These are phyloP conservation scores for Pilobolus umbonatus DNA, from an alignment of 192 early-diverging fungal genomes.

Conservation along the genomic window DNA sequence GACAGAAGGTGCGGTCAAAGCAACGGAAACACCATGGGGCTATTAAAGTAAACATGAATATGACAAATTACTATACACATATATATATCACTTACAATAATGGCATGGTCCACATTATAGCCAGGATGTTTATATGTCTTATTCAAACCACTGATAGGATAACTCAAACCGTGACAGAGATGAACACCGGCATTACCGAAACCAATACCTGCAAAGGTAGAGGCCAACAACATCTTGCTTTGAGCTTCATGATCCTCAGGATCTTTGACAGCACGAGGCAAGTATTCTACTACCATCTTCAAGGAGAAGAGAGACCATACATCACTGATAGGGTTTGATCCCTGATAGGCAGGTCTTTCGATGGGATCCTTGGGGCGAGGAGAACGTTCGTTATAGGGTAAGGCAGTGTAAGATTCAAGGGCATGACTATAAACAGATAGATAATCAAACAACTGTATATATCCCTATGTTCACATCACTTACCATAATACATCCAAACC, in stretches of 20 bases:
- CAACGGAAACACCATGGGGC: conserved; percentile 68
- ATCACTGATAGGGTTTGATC: conserved; percentile 89
- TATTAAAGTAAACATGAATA: neutral
- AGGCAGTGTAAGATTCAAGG: conserved; percentile 86
- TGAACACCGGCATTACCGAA: conserved; percentile 68
- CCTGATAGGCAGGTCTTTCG: conserved; percentile 85
- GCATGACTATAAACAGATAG: conserved; percentile 55
- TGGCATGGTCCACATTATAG: conserved; percentile 69
- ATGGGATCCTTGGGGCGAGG: conserved; percentile 78
- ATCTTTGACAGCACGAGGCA: conserved; percentile 68
- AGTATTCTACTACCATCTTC: conserved; percentile 73
- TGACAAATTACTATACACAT: neutral
- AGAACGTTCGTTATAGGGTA: conserved; percentile 75
- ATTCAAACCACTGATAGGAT: conserved; percentile 85
- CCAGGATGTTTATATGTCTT: conserved; percentile 76
- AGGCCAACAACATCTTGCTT: conserved; percentile 82
- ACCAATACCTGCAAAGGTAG: conserved; percentile 75
- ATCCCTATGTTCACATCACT: neutral
- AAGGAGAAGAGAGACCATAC: conserved; percentile 82
- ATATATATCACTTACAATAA: conserved; percentile 51
- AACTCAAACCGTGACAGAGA: conserved; percentile 78
- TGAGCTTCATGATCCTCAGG: conserved; percentile 66
- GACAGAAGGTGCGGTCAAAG: conserved; percentile 86
- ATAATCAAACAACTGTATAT: neutral
- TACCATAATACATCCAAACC: conserved; percentile 82